These are phyloP conservation scores for Vigna mungo DNA, from an alignment of 306 rosid species.

Conservation along the genomic window DNA sequence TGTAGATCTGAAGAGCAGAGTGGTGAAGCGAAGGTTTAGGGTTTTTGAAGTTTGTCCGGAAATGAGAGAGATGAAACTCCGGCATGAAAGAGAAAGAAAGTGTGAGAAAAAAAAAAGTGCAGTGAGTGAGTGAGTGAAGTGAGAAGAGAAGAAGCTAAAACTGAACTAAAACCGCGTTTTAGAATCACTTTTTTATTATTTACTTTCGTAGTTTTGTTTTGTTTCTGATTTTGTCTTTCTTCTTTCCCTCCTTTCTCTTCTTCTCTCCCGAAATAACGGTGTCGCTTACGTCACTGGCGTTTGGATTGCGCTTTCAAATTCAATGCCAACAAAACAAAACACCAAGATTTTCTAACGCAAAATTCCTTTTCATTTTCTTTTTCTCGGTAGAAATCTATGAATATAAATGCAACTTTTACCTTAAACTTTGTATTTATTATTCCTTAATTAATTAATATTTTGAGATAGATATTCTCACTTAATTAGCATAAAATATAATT, in stretches of 20 bases:
- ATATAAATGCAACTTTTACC: too few species aligned
- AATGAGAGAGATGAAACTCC: slow-evolving; percentile 43
- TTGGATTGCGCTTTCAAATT: slow-evolving; percentile 37
- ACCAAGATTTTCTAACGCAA: slow-evolving; percentile 13
- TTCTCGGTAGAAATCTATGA: too few species aligned
- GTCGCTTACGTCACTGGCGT: slow-evolving; percentile 33
- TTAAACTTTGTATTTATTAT: too few species aligned
- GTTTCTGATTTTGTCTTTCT: slow-evolving; percentile 1
- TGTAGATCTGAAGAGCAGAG: slow-evolving; percentile 60
- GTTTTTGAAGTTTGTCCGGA: slow-evolving; percentile 19
- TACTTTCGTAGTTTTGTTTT: not conserved
- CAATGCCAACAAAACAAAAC: slow-evolving; percentile 35
- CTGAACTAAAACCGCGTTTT: slow-evolving; percentile 47
- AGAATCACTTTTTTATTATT: not conserved
- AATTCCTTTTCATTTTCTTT: not conserved
- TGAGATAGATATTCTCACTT: too few species aligned
- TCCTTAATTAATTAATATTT: too few species aligned
- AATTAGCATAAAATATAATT: not conserved
- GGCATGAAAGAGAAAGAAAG: slow-evolving; percentile 29
- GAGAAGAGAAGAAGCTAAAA: slow-evolving; percentile 18
- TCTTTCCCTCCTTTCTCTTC: not conserved
- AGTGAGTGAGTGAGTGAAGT: not conserved
- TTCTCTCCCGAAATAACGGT: slow-evolving; percentile 38
- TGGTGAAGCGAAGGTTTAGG: slow-evolving; percentile 41
- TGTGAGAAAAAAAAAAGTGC: slow-evolving; percentile 5